Evolutionary conservation across 2,329 filamentous ascomycete species (phyloP).

Genomic region (Coniochaeta ligniaria): DNA sequence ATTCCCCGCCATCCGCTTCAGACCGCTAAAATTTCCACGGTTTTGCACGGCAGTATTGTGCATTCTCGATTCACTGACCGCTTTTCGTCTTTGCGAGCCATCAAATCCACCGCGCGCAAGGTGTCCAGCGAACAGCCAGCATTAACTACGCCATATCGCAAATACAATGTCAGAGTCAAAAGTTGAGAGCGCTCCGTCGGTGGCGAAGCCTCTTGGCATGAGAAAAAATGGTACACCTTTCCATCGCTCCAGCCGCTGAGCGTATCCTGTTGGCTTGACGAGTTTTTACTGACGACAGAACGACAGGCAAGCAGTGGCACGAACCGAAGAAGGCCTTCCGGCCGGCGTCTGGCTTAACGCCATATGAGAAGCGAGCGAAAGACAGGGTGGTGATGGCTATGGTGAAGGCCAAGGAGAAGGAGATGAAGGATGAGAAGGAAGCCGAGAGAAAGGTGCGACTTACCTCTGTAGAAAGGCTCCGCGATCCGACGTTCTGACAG

Average conservation of each 20-base stretch:
- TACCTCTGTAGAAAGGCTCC: too few relatives aligned
- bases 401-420: slow-evolving; percentile 89
- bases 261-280: neutral
- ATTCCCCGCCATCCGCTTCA: neutral
- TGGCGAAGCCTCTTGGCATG: slow-evolving; percentile 51
- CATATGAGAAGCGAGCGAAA: slow-evolving; percentile 70
- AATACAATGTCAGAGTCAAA: slow-evolving; percentile 37
- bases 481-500: slow-evolving; percentile 5
- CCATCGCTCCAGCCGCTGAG: neutral
- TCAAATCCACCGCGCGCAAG: neutral
- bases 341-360: slow-evolving; percentile 67
- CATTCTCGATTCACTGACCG: neutral
- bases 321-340: slow-evolving; percentile 76
- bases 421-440: slow-evolving; percentile 94
- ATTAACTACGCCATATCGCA: neutral
- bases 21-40: neutral
- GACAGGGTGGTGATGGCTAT: slow-evolving; percentile 62
- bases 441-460: slow-evolving; percentile 67
- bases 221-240: slow-evolving; percentile 68
- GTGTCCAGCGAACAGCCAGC: neutral
- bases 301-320: slow-evolving; percentile 90
- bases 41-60: slow-evolving; percentile 1
- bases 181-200: slow-evolving; percentile 23
- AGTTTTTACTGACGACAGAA: neutral
- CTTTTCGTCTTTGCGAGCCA: neutral